These are phyloP conservation scores for Fusarium agapanthi DNA, from an alignment of 2,329 filamentous ascomycete species.

Conservation along the genomic window DNA sequence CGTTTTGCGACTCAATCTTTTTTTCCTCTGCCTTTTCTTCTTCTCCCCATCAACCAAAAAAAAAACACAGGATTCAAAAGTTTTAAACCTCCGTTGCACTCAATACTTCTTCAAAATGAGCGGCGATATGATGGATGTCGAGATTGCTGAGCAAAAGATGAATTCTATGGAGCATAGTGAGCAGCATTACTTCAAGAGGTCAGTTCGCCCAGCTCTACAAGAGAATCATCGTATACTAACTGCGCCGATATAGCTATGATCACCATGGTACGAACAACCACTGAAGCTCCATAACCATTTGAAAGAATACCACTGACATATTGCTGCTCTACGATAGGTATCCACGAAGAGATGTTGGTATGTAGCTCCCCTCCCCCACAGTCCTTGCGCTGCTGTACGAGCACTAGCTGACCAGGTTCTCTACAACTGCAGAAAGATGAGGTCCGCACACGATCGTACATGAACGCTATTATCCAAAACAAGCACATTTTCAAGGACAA, in stretches of 20 bases:
- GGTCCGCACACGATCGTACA: slow-evolving; percentile 94
- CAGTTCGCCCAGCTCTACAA: slow-evolving; percentile 30
- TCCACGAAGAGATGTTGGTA: slow-evolving; percentile 98
- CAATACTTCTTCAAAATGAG: slow-evolving; percentile 50
- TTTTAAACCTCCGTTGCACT: neutral
- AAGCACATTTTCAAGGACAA: slow-evolving; percentile 87
- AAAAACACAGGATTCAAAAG: neutral
- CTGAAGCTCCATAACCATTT: neutral
- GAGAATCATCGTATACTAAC: slow-evolving; percentile 47
- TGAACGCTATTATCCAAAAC: slow-evolving; percentile 97
- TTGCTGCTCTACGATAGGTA: slow-evolving; percentile 67
- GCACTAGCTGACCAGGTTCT: slow-evolving; percentile 31
- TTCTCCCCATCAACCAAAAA: slow-evolving; percentile 4
- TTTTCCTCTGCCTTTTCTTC: slow-evolving; percentile 5
- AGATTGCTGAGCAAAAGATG: slow-evolving; percentile 69
- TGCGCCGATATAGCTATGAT: slow-evolving; percentile 76
- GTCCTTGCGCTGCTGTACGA: slow-evolving; percentile 14
- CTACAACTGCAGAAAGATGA: slow-evolving; percentile 83
- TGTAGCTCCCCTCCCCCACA: slow-evolving; percentile 52
- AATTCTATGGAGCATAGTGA: slow-evolving; percentile 89
- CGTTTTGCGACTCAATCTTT: slow-evolving; percentile 30
- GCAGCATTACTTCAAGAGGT: slow-evolving; percentile 99
- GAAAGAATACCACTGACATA: slow-evolving; percentile 21
- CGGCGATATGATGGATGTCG: slow-evolving; percentile 66
- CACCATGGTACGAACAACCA: slow-evolving; percentile 78